Evolutionary conservation across 2,329 filamentous ascomycete species (phyloP), one percentile per base, ranked within the genome.

Genomic region (Sclerotinia borealis): DNA sequence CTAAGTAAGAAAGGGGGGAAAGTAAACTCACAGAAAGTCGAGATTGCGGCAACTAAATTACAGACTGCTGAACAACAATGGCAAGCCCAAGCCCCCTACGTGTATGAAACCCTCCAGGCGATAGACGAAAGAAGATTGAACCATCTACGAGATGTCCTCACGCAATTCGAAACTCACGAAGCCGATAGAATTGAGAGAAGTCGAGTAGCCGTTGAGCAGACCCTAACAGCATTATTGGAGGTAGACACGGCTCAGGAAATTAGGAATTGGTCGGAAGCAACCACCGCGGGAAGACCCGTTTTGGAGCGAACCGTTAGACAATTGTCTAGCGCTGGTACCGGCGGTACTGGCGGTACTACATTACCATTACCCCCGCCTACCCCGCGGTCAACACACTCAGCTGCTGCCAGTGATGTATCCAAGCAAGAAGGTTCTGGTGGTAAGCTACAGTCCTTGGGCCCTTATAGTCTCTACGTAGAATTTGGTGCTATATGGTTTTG

Each of bases 81-180:
- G 95, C 88, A 96, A 63, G 92, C 92, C 0, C 92, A 96, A 75
- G 92, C 95, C 17, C 95, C 95, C 1, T 98, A 91, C 76, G 89
- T 97, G 65, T 97, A 96, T 73, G 95, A 99, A 77, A 90, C 88
- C 65, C 84, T 99, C 31, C 95, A 99, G 75, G 89, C 91, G 7
- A 80, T 96, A 37, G 95, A 99, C 73, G 95, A 99, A 78, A 88
- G 85, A 70, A 86, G 95, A 63, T 80, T 96, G 69, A 96, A 97
- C 75, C 89, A 96, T 72, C 81, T 99, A 64, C 89, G 93, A 66
- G 93, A 98, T 76, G 85, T 91, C 47, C 83, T 99, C 65, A 98
- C 95, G 0, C 93, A 97, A 72, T 90, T 93, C 71, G 88, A 96
- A 76, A 99, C 95, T 0, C 89, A 96, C 74, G 93, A 98, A 75